A percentile compares a stretch with the other conserved stretches of the same genome.
phyloP scores from a whole-genome alignment of 768 basidiomycete genomes.

The Lactarius vividus region DNA sequence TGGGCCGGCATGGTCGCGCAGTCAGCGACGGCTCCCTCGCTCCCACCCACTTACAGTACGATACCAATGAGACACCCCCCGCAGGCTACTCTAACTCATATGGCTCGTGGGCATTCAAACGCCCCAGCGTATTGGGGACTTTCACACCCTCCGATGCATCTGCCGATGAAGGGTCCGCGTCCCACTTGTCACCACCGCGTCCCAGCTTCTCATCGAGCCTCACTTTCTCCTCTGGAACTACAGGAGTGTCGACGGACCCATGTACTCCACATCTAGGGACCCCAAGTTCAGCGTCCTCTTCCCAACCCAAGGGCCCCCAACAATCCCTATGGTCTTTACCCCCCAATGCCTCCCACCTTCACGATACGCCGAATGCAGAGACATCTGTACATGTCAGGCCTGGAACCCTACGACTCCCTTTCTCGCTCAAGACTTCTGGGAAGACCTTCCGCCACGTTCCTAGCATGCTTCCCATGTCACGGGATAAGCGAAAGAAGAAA shows the following conservation, averaged over 20 bases:
- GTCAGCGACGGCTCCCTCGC: conserved; percentile 30
- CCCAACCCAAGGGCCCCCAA: conserved; percentile 36
- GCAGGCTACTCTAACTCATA: conserved; percentile 12
- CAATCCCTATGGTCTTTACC: conserved; percentile 42
- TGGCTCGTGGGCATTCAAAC: conserved; percentile 34
- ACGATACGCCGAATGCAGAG: conserved; percentile 37
- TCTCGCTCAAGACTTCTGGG: conserved; percentile 31
- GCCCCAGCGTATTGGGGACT: conserved; percentile 60
- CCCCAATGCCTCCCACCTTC: conserved; percentile 40
- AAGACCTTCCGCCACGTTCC: conserved; percentile 28
- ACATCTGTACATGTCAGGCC: conserved; percentile 29
- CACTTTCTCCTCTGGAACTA: conserved; percentile 29
- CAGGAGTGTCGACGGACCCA: conserved; percentile 24
- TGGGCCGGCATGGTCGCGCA: conserved; percentile 39
- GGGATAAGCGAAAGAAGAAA: conserved; percentile 54
- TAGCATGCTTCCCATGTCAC: conserved; percentile 33
- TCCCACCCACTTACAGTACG: conserved; percentile 6
- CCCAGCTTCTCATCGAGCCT: conserved; percentile 29
- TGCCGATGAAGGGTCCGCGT: conserved; percentile 32
- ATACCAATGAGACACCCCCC: conserved; percentile 8
- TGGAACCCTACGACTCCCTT: conserved; percentile 36
- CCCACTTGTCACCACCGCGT: conserved; percentile 32
- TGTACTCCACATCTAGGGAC: conserved; percentile 34
- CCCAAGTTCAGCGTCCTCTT: conserved; percentile 38
- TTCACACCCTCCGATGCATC: conserved; percentile 49